A percentile compares a stretch with the other conserved stretches of the same genome.
These are phyloP conservation scores for Cladosporium cucumerinum DNA, from an alignment of 2,329 filamentous ascomycete species.

Conservation along the genomic window DNA sequence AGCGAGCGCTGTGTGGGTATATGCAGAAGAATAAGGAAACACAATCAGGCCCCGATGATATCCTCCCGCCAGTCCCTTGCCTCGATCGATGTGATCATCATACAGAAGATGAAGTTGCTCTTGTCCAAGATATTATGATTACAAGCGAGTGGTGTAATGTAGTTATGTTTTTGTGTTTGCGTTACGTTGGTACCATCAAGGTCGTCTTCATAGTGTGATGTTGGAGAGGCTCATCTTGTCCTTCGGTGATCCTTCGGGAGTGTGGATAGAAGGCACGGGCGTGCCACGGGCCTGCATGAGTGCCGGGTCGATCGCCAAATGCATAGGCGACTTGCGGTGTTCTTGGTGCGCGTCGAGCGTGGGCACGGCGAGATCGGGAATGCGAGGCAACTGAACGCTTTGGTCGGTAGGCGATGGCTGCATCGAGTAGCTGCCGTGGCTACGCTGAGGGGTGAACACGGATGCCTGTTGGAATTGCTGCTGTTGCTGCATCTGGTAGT, in stretches of 20 bases:
- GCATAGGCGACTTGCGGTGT: slow-evolving; percentile 17
- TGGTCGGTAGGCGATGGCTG: slow-evolving; percentile 22
- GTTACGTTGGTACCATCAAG: slow-evolving; percentile 1
- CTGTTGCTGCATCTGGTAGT: slow-evolving; percentile 16
- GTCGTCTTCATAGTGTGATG: slow-evolving; percentile 28
- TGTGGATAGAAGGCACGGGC: slow-evolving; percentile 26
- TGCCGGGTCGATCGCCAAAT: slow-evolving; percentile 27
- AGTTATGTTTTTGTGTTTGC: slow-evolving; percentile 1
- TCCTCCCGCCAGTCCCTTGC: background rate
- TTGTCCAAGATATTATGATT: slow-evolving; percentile 18
- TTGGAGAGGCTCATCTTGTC: slow-evolving; percentile 40
- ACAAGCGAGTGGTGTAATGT: slow-evolving; percentile 14
- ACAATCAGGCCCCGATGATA: slow-evolving; percentile 8
- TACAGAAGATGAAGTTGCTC: slow-evolving; percentile 16
- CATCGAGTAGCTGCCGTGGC: slow-evolving; percentile 11
- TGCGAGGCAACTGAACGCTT: slow-evolving; percentile 29
- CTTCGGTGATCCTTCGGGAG: slow-evolving; percentile 35
- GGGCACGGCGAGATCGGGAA: slow-evolving; percentile 25
- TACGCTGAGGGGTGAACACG: background rate
- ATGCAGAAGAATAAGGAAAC: slow-evolving; percentile 19
- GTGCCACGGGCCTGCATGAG: slow-evolving; percentile 25
- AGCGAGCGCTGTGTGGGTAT: slow-evolving; percentile 20
- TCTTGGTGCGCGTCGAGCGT: slow-evolving; percentile 14
- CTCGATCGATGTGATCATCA: background rate
- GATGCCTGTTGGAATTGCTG: slow-evolving; percentile 14